Conservation (phyloP, 1,139 yeast genomes). For the Suhomyces wounanorum region DNA sequence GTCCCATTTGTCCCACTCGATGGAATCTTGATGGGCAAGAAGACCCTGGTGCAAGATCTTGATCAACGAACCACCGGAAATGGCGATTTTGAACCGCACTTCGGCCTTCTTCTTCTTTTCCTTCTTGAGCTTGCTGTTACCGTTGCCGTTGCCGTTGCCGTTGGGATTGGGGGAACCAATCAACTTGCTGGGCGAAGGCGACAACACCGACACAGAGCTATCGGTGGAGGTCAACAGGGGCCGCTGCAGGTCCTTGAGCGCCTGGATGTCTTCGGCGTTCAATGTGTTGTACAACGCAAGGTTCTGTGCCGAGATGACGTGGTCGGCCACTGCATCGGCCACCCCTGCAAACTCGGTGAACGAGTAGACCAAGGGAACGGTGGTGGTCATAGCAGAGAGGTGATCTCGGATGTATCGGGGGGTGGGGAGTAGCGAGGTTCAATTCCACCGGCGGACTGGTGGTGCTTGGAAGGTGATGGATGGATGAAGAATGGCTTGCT, state of each 20-base stretch:
- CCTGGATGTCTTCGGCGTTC: slow-evolving; percentile 36
- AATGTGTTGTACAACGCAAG: slow-evolving; percentile 58
- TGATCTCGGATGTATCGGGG: neutral
- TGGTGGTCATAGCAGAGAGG: slow-evolving; percentile 66
- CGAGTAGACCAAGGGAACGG: slow-evolving; percentile 88
- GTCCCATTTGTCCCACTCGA: slow-evolving; percentile 85
- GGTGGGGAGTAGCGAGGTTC: slow-evolving; percentile 1
- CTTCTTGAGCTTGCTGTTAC: slow-evolving; percentile 21
- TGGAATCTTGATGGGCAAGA: slow-evolving; percentile 55
- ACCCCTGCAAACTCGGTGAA: slow-evolving; percentile 88
- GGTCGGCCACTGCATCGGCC: slow-evolving; percentile 93
- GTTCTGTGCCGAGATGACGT: slow-evolving; percentile 80
- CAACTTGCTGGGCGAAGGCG: slow-evolving; percentile 7
- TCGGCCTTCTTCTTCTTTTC: slow-evolving; percentile 51
- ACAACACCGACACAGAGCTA: slow-evolving; percentile 11
- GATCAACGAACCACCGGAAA: slow-evolving; percentile 90
- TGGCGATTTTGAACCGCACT: slow-evolving; percentile 81
- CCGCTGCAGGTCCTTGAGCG: slow-evolving; percentile 25
- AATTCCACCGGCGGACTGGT: neutral
- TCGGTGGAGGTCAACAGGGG: slow-evolving; percentile 23
- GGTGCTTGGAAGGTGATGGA: neutral
- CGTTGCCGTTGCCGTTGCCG: slow-evolving; percentile 16
- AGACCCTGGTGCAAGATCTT: slow-evolving; percentile 86
- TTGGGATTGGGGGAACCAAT: slow-evolving; percentile 8
- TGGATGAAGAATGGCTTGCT: neutral